phyloP scores from a whole-genome alignment of 768 basidiomycete species.

The Russula virescens region DNA sequence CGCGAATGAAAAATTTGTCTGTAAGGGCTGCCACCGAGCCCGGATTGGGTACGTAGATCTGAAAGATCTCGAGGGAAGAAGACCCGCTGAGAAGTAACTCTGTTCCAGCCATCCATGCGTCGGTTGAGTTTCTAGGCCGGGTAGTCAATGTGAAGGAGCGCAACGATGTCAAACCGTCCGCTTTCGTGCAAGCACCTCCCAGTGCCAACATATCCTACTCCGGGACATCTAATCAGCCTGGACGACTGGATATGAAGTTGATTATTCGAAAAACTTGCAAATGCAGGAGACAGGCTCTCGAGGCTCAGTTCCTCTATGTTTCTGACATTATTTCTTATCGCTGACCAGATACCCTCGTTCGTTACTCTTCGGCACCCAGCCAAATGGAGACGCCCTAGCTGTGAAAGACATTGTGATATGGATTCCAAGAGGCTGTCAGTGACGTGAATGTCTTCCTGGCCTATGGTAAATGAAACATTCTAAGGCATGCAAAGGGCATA shows the following conservation, averaged over 20 bases:
- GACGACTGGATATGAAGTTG: constrained; percentile 4
- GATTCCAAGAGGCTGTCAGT: constrained; percentile 50
- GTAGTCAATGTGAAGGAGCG: constrained; percentile 55
- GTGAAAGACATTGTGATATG: constrained; percentile 44
- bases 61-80: constrained; percentile 53
- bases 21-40: constrained; percentile 37
- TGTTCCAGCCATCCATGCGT: constrained; percentile 42
- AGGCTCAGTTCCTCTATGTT: constrained; percentile 53
- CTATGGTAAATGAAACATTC: not conserved
- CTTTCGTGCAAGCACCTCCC: constrained; percentile 33
- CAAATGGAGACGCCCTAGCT: constrained; percentile 53
- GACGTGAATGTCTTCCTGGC: constrained; percentile 51
- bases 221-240: not conserved
- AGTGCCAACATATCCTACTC: constrained; percentile 51
- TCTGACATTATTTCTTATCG: constrained; percentile 40
- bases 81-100: constrained; percentile 39
- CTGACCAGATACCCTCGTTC: constrained; percentile 48
- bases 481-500: not conserved
- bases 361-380: constrained; percentile 68
- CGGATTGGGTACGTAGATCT: constrained; percentile 50
- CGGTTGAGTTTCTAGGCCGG: constrained; percentile 28
- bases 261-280: constrained; percentile 40
- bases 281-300: constrained; percentile 54
- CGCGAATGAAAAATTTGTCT: constrained; percentile 44
- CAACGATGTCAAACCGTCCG: constrained; percentile 39